Percentiles rank a stretch among this genome's conserved stretches.
These are phyloP conservation scores for Lentinula sp. DNA, from an alignment of 768 basidiomycete species.

Conservation along the genomic window DNA sequence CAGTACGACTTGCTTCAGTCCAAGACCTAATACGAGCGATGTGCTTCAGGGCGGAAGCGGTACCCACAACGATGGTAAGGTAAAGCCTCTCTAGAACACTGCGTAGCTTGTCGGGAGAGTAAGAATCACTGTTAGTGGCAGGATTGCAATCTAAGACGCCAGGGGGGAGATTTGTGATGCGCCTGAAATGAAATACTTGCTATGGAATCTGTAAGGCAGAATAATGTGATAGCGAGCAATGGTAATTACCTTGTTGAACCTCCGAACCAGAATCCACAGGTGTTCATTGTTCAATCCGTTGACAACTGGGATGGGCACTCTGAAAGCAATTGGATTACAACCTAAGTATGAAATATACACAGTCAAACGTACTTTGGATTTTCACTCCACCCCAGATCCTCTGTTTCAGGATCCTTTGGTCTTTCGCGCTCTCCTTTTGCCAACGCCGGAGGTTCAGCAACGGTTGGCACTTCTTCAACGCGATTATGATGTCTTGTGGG, in stretches of 20 bases:
- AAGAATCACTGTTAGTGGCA: slow-evolving; percentile 30
- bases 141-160: slow-evolving; percentile 32
- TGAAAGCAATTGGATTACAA: background rate
- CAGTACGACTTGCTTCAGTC: slow-evolving; percentile 30
- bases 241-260: slow-evolving; percentile 33
- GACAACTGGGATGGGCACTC: slow-evolving; percentile 22
- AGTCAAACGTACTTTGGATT: background rate
- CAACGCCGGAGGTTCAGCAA: background rate
- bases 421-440: background rate
- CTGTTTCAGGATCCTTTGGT: background rate
- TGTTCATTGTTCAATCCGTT: slow-evolving; percentile 32
- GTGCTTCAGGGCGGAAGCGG: slow-evolving; percentile 23
- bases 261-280: slow-evolving; percentile 28
- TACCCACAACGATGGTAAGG: slow-evolving; percentile 24
- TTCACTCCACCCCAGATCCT: background rate
- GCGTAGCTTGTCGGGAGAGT: slow-evolving; percentile 33
- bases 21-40: slow-evolving; percentile 31
- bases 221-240: no score
- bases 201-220: slow-evolving; percentile 8
- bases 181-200: slow-evolving; percentile 34
- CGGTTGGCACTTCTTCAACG: background rate
- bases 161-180: slow-evolving; percentile 18
- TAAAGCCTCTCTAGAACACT: slow-evolving; percentile 35
- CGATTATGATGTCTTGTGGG: background rate
- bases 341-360: background rate